These are phyloP conservation scores for Heimioporus retisporus DNA, from an alignment of 1,284 basidiomycete genomes.

Conservation along the genomic window DNA sequence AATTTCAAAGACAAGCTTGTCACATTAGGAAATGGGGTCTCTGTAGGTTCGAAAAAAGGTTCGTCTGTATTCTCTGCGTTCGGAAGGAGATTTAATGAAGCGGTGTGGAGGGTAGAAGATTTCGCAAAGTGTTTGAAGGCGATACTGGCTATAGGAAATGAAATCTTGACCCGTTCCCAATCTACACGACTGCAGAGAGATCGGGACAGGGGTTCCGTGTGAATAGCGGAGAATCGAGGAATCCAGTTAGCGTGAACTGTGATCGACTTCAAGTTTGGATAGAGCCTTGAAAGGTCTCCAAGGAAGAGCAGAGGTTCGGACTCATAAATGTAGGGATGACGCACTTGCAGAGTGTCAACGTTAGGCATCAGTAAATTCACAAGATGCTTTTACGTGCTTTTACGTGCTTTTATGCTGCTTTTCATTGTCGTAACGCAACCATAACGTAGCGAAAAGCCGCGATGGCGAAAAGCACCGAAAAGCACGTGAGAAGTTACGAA, in stretches of 20 bases:
- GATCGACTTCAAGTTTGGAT: not conserved
- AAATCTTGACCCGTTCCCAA: constrained; percentile 3
- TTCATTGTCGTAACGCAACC: no score
- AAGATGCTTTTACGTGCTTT: no score
- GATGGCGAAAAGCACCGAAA: no score
- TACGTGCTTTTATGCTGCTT: no score
- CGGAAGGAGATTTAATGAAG: not conserved
- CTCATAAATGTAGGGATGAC: not conserved
- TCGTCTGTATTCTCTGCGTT: not conserved
- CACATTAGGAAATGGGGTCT: constrained; percentile 7
- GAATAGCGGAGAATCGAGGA: not conserved
- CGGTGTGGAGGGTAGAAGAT: not conserved
- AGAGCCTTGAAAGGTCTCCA: not conserved
- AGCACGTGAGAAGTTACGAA: no score
- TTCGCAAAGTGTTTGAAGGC: constrained; percentile 9
- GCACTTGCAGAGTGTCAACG: no score
- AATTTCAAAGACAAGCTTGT: constrained; percentile 4
- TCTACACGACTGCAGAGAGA: not conserved
- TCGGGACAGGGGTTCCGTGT: not conserved
- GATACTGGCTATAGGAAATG: not conserved
- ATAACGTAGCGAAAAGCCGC: no score
- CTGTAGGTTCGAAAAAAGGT: constrained; percentile 7
- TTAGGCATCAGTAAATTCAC: no score
- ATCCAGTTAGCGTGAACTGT: no score
- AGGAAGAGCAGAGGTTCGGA: not conserved